phyloP scores from a whole-genome alignment of 2,329 filamentous ascomycete species.

The Neonectria punicea region DNA sequence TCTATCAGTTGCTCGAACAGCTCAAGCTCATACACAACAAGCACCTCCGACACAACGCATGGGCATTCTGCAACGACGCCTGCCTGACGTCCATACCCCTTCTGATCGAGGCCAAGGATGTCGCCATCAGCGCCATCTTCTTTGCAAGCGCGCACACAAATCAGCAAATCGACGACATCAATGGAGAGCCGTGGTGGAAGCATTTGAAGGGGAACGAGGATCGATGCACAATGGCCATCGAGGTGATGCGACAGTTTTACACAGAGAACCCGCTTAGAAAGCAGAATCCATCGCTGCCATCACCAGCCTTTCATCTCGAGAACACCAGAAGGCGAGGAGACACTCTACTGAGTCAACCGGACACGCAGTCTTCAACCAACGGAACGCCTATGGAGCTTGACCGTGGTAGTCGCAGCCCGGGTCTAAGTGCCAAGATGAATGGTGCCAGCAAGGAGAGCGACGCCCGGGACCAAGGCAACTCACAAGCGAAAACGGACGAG shows the following conservation, averaged over 20 bases:
- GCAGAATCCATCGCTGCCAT: slow-evolving; percentile 63
- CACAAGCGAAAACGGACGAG: slow-evolving; percentile 47
- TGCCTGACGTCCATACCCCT: slow-evolving; percentile 87
- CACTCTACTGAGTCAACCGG: slow-evolving; percentile 52
- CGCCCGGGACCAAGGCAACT: slow-evolving; percentile 43
- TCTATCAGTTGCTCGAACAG: slow-evolving; percentile 83
- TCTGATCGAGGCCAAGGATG: slow-evolving; percentile 79
- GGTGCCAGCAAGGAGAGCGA: slow-evolving; percentile 52
- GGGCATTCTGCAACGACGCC: slow-evolving; percentile 94
- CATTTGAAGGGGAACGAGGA: slow-evolving; percentile 76
- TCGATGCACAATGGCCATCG: slow-evolving; percentile 78
- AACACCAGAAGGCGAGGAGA: slow-evolving; percentile 64
- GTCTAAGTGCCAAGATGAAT: slow-evolving; percentile 53
- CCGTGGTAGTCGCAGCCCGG: slow-evolving; percentile 62
- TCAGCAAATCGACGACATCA: slow-evolving; percentile 79
- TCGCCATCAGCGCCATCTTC: slow-evolving; percentile 88
- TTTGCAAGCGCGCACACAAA: slow-evolving; percentile 82
- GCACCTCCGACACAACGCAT: slow-evolving; percentile 83
- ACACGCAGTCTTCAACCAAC: slow-evolving; percentile 59
- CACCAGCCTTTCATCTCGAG: slow-evolving; percentile 66
- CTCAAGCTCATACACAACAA: slow-evolving; percentile 83
- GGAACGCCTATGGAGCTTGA: slow-evolving; percentile 61
- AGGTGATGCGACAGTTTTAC: slow-evolving; percentile 78
- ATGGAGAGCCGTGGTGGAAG: slow-evolving; percentile 89
- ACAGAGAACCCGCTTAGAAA: slow-evolving; percentile 71